A percentile compares a stretch with the other conserved stretches of the same genome.
Evolutionary conservation across 2,329 filamentous ascomycete species (phyloP).

Genomic region (Fusarium verrucosum): DNA sequence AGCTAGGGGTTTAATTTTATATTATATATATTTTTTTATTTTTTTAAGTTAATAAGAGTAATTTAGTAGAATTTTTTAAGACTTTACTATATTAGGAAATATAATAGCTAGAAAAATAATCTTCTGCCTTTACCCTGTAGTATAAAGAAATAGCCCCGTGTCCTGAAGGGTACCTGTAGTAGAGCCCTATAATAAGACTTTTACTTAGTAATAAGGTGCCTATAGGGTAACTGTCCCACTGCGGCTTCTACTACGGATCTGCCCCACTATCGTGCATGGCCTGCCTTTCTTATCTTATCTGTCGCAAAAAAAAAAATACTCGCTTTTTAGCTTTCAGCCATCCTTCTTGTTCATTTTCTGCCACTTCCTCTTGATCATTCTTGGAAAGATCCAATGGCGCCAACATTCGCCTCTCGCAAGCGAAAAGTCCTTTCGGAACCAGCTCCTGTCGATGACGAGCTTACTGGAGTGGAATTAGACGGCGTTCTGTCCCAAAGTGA

Average conservation of each 20-base stretch:
- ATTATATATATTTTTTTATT: no score
- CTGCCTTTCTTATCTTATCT: constrained; percentile 30
- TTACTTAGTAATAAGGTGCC: no score
- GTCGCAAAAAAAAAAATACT: constrained; percentile 13
- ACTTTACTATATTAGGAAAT: no score
- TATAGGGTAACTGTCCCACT: no score
- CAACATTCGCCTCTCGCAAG: constrained; percentile 36
- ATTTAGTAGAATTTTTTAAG: no score
- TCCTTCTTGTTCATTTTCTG: neutral
- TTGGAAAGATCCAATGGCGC: constrained; percentile 34
- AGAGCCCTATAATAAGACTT: no score
- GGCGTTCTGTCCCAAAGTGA: constrained; percentile 67
- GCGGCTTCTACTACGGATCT: neutral
- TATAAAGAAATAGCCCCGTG: no score
- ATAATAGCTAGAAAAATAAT: no score
- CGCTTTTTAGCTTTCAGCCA: neutral
- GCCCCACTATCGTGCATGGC: neutral
- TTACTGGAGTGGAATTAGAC: constrained; percentile 61
- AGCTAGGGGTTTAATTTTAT: no score
- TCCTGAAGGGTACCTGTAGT: no score
- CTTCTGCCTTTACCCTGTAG: no score
- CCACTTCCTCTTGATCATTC: neutral
- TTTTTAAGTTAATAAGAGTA: no score
- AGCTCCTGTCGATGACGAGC: constrained; percentile 32
- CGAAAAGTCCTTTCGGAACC: constrained; percentile 36